Conservation (phyloP, 768 basidiomycete species). For the Tricholomella constricta region DNA sequence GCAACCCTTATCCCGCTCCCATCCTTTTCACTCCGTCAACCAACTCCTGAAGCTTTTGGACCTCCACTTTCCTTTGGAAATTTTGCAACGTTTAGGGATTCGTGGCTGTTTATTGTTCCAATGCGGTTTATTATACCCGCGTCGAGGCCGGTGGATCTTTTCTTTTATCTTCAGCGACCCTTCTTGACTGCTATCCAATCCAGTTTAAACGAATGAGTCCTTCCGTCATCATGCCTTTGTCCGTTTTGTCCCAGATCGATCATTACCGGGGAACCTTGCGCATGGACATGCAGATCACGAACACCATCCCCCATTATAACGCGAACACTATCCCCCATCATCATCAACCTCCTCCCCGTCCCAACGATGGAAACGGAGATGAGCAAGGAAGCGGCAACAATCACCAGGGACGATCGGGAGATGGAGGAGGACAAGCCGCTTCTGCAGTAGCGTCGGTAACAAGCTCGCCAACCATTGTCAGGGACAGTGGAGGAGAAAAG, state of each 20-base stretch:
- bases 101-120: not conserved
- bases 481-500: not conserved
- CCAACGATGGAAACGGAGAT: no score
- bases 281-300: not conserved
- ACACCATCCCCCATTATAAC: no score
- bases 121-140: not conserved
- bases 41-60: conserved; percentile 1
- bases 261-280: conserved; percentile 5
- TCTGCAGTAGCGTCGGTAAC: not conserved
- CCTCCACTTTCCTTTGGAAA: conserved; percentile 2
- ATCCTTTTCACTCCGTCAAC: conserved; percentile 12
- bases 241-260: conserved; percentile 5
- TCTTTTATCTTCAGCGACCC: conserved; percentile 3
- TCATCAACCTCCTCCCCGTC: no score
- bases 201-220: conserved; percentile 15
- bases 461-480: no score
- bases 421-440: not conserved
- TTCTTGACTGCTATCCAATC: conserved; percentile 6
- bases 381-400: no score
- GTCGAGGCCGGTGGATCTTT: not conserved
- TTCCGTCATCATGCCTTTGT: conserved; percentile 5
- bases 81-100: not conserved
- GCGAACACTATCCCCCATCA: no score
- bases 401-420: not conserved
- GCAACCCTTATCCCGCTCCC: conserved; percentile 15